Base-by-base conservation (phyloP, 140 eudicot genomes). In the Flaveria floridana region DNA sequence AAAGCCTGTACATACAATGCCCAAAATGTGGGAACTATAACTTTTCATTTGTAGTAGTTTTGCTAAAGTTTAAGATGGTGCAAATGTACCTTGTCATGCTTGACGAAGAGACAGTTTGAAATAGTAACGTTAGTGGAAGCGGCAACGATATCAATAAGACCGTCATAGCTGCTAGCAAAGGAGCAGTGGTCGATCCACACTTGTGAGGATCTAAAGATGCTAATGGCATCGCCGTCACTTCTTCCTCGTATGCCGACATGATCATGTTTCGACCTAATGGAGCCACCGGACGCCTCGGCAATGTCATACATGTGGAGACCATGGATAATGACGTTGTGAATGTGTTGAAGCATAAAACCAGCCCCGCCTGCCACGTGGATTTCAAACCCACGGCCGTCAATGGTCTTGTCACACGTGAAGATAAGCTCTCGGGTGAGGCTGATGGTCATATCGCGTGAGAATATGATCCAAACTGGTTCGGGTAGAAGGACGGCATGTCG, bases 81-180 rank as follows among this genome's bases (percentile, higher is more conserved):
- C 30, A 19, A 56, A 19, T 7, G 58, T 58, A 86, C 95, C 62
- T 91, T 79, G 52, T 88, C 80, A 42, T 91, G 97, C 44, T 79
- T 76, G 48, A 85, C 85, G 75, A 91, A 85, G 51, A 86, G 91
- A 76, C 87, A 80, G 65, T 88, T 91, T 2, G 96, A 91, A 39
- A 91, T 83, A 57, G 97, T 91, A 78, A 91, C 71, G 0, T 82
- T 89, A 4, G 92, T 91, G 39, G 97, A 91, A 47, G 84, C 92
- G 30, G 83, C 81, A n/a, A 91, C 77, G 2, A 83, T 81, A 72
- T 91, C 97, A 16, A 91, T 85, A 23, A 91, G 82, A 21, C 95
- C 95, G 37, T 91, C 97, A 0, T 59, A 26, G 3, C 83, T 77
- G 6, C 67, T 71, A 6, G 84, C 78, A 82, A 88, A 78, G 48